These are phyloP conservation scores for Chalciporus pseudorubinellus DNA, from an alignment of 768 basidiomycete species.

Conservation along the genomic window DNA sequence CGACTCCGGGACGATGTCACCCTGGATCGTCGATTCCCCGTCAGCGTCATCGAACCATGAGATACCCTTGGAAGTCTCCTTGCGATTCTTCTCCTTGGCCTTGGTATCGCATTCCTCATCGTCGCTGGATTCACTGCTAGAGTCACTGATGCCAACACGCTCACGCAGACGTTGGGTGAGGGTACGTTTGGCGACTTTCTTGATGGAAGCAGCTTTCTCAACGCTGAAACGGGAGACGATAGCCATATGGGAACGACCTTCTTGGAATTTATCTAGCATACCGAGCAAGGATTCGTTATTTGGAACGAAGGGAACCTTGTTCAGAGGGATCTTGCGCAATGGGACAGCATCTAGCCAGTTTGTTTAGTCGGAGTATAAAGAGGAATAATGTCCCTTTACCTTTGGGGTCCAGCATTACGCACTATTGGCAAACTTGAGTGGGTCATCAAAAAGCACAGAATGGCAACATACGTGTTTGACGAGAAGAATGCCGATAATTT, in stretches of 20 bases:
- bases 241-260: conserved; percentile 89
- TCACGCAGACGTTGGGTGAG: conserved; percentile 75
- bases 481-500: conserved; percentile 81
- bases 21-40: conserved; percentile 30
- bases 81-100: conserved; percentile 16
- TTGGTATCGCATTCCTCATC: conserved; percentile 34
- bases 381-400: conserved; percentile 35
- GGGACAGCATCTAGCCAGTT: conserved; percentile 66
- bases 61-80: conserved; percentile 27
- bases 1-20: conserved; percentile 20
- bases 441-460: neutral
- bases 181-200: conserved; percentile 78
- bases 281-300: conserved; percentile 82
- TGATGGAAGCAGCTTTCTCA: conserved; percentile 75
- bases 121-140: conserved; percentile 52
- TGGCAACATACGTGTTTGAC: conserved; percentile 64
- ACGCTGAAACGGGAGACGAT: conserved; percentile 78
- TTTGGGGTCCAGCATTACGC: conserved; percentile 83
- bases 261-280: conserved; percentile 86
- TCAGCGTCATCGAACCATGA: conserved; percentile 35
- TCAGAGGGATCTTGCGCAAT: conserved; percentile 77
- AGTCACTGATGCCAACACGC: conserved; percentile 71
- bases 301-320: conserved; percentile 84
- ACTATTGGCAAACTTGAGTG: conserved; percentile 31
- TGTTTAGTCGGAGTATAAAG: conserved; percentile 1